Evolutionary conservation across 2,329 filamentous ascomycete genomes (phyloP).

Genomic region (Talaromyces sp.): DNA sequence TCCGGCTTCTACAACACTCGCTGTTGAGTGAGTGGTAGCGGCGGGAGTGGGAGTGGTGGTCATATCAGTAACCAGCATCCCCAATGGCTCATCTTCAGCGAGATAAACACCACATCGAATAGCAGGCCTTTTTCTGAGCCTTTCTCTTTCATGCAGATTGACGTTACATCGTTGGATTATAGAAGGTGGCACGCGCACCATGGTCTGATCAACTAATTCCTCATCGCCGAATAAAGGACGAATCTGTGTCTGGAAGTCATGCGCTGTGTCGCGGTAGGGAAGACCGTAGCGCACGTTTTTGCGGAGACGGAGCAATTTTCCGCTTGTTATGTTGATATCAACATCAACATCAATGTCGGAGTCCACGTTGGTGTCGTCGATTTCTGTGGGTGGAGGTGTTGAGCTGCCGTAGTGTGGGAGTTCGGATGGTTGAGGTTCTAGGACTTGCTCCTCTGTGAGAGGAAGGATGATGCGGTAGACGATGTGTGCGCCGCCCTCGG

Average conservation of each 20-base stretch:
- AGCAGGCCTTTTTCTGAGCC: conserved; percentile 43
- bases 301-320: conserved; percentile 60
- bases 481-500: conserved; percentile 74
- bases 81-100: conserved; percentile 58
- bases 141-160: conserved; percentile 53
- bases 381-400: conserved; percentile 24
- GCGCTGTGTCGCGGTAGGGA: conserved; percentile 51
- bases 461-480: conserved; percentile 62
- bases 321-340: conserved; percentile 27
- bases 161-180: conserved; percentile 54
- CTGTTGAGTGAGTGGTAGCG: conserved; percentile 22
- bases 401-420: conserved; percentile 24
- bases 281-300: conserved; percentile 55
- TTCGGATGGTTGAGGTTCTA: conserved; percentile 25
- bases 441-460: neutral
- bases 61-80: conserved; percentile 75
- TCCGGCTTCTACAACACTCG: conserved; percentile 10
- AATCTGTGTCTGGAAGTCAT: conserved; percentile 45
- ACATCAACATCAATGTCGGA: neutral
- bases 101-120: conserved; percentile 54
- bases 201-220: conserved; percentile 57
- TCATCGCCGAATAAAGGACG: conserved; percentile 56
- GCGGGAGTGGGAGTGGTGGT: conserved; percentile 36
- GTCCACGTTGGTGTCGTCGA: conserved; percentile 23
- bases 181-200: conserved; percentile 50